Percentiles rank a stretch among this genome's conserved stretches.
phyloP scores from a whole-genome alignment of 139 green algal species.

The Chlorella sp. region DNA sequence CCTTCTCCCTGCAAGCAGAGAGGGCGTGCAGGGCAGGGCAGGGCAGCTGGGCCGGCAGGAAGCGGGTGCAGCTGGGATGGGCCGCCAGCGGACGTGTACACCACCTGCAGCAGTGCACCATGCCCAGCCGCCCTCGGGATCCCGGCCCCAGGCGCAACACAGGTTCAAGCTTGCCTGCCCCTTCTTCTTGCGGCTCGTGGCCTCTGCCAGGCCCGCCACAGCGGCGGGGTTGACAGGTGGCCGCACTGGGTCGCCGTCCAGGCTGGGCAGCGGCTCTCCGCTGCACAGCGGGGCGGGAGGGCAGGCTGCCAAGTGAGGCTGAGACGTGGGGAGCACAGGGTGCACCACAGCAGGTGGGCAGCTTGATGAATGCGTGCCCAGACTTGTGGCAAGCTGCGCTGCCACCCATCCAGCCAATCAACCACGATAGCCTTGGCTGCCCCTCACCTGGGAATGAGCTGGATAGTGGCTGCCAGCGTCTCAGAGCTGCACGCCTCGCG shows the following conservation, averaged over 20 bases:
- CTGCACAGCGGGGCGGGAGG: background rate
- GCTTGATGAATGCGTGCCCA: background rate
- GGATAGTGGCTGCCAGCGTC: background rate
- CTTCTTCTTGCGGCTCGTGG: constrained; percentile 25
- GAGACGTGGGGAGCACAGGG: background rate
- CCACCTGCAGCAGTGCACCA: too few relatives aligned
- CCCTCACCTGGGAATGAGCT: background rate
- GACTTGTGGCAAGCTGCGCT: background rate
- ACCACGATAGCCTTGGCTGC: background rate
- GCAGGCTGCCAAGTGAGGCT: background rate
- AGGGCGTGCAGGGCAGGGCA: too few relatives aligned
- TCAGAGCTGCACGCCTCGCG: constrained; percentile 9
- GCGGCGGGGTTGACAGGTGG: background rate
- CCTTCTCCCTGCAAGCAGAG: too few relatives aligned
- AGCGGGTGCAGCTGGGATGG: too few relatives aligned
- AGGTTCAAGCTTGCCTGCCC: background rate
- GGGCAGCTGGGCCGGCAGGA: too few relatives aligned
- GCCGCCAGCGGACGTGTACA: too few relatives aligned
- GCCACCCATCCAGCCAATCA: background rate
- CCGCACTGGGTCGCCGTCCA: background rate
- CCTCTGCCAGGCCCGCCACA: background rate
- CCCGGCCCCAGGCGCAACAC: too few relatives aligned
- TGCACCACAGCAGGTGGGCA: background rate
- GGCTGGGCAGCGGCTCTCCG: background rate
- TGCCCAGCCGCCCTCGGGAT: too few relatives aligned